Evolutionary conservation across 1,139 yeast species (phyloP).

Genomic region (Saccharomyces hybrid): DNA sequence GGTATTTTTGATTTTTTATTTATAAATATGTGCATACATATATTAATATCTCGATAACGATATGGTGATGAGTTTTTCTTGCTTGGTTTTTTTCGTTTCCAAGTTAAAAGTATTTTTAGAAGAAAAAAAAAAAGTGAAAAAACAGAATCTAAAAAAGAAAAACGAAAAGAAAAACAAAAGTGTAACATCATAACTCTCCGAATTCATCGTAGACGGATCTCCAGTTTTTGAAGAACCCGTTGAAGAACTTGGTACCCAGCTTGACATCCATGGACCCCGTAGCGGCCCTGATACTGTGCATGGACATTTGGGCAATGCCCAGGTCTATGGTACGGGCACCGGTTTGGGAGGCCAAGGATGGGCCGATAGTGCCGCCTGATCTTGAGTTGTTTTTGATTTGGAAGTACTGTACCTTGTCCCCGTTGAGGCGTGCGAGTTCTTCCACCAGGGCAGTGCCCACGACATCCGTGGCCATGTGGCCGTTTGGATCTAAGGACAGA

Average conservation of each 20-base stretch:
- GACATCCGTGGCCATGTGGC: conserved; percentile 73
- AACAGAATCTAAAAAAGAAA: background rate
- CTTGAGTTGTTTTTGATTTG: conserved; percentile 65
- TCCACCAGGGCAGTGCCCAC: conserved; percentile 60
- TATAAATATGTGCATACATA: background rate
- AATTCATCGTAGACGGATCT: conserved; percentile 40
- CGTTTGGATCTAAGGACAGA: conserved; percentile 66
- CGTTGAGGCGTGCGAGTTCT: conserved; percentile 55
- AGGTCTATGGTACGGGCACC: conserved; percentile 73
- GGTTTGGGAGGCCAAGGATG: conserved; percentile 51
- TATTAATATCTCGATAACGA: background rate
- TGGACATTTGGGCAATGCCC: conserved; percentile 70
- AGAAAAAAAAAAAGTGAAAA: background rate
- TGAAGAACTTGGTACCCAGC: conserved; percentile 57
- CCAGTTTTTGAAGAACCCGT: conserved; percentile 57
- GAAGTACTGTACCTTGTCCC: conserved; percentile 58
- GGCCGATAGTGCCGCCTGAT: conserved; percentile 80
- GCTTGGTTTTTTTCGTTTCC: background rate
- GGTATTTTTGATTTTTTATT: background rate
- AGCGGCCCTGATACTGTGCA: conserved; percentile 77
- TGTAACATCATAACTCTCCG: conserved; percentile 34
- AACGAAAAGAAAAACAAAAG: background rate
- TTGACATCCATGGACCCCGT: conserved; percentile 66
- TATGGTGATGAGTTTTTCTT: background rate
- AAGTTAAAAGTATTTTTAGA: background rate